Base-by-base conservation (phyloP, 2,329 filamentous ascomycete species). In the Scytalidium lignicola region DNA sequence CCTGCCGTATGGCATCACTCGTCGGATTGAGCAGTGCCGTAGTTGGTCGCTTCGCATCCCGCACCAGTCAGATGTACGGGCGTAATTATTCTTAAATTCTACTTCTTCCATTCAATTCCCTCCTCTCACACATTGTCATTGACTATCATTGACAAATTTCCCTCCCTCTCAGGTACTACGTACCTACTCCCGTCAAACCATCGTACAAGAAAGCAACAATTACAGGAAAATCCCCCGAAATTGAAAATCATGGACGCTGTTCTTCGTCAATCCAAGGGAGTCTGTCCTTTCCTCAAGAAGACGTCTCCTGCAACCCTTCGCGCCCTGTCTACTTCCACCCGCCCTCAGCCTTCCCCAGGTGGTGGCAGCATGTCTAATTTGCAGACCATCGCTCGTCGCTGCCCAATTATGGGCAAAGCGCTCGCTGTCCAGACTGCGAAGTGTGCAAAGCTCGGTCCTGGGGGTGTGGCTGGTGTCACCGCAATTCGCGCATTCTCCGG, bases 331-430 rank as follows among this genome's bases (percentile, higher is more conserved):
- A 90, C 86, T 51, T 79, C 72, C 65, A 80, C 72, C 64, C 79
- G 75, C 59, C 80, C 82, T 67, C 56, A 61, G 29, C 62, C 79
- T 54, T 87, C 86, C 47, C 86, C 85, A 50, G 88, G 90, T 63
- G 92, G 91, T 58, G 90, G 91, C 63, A 90, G 89, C 71, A 96
- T 97, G 83, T 96, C 90, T 65, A 97, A 96, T 74, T 80, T 99
- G 63, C 93, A 97, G 76, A 83, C 93, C 59, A 83, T 95, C 65
- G 93, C 90, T 63, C 86, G 90, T 66, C 90, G 92, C 69, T 99
- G 93, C 80, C 93, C 93, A 51, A 86, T 99, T 70, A 99, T 99
- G 93, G 92, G 91, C 70, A 95, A 96, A 79, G 93, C 93, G 40
- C 82, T 99, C 68, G 88, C 90, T 53, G 85, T 96, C 37, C 92